Percentiles rank a stretch among this genome's conserved stretches.
These are phyloP conservation scores for Plantago major DNA, from an alignment of 257 asterid species.

Conservation along the genomic window DNA sequence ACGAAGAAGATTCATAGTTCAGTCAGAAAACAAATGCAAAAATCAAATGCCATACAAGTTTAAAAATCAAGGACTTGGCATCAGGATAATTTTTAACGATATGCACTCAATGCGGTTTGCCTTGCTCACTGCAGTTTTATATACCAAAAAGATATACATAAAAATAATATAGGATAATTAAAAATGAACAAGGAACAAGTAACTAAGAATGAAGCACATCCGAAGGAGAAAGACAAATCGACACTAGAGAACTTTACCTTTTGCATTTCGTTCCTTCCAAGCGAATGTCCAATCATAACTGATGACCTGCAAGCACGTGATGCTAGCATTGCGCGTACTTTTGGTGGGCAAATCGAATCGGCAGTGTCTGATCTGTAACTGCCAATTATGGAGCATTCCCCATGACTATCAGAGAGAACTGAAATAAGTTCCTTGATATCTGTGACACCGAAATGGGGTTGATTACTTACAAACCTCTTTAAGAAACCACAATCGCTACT, in stretches of 20 bases:
- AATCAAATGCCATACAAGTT: too few species aligned
- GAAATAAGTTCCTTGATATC: conserved; percentile 85
- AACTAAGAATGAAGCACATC: too few species aligned
- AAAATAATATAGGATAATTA: too few species aligned
- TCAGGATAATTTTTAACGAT: too few species aligned
- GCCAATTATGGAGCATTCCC: conserved; percentile 71
- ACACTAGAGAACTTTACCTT: conserved; percentile 39
- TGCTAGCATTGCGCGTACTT: conserved; percentile 87
- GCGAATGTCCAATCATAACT: conserved; percentile 86
- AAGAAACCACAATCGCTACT: conserved; percentile 5
- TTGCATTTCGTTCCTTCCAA: conserved; percentile 81
- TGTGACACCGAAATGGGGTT: conserved; percentile 25
- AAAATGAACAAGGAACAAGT: too few species aligned
- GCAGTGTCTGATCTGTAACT: conserved; percentile 64
- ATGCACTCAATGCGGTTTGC: too few species aligned
- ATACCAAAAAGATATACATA: too few species aligned
- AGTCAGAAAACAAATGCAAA: too few species aligned
- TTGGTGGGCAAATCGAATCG: conserved; percentile 90
- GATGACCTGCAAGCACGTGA: conserved; percentile 97
- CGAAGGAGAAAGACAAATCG: too few species aligned
- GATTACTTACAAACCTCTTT: too few species aligned
- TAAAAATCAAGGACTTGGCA: too few species aligned
- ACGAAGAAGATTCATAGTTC: not conserved
- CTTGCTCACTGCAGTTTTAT: too few species aligned
- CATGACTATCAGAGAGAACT: conserved; percentile 70